Evolutionary conservation across 2,329 filamentous ascomycete genomes (phyloP), one percentile per base, ranked within the genome.

Genomic region (Aspergillus sp.): DNA sequence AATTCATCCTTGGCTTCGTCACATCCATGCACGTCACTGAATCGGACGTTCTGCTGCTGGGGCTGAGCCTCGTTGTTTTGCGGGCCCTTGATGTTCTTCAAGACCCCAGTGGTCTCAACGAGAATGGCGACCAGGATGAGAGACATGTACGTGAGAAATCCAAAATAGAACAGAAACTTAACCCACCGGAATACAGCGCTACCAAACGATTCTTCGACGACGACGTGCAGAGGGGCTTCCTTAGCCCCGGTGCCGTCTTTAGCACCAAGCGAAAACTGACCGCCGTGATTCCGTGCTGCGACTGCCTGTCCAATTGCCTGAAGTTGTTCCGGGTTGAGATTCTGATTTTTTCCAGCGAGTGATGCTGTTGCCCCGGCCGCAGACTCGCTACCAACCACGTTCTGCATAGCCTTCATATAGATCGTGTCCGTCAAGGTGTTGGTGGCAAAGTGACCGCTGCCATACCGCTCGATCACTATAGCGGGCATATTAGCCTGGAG

Each of bases 1-100:
- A 98, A 79, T 68, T 98, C 93, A 60, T 98, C 94, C 73, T 97
- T 98, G 53, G 93, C 93, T 69, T 98, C 94, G 54, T 97, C 90
- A 57, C 91, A 97, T 44, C 93, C 93, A 64, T 98, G 93, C 5
- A 98, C 93, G 64, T 98, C 93, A 48, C 78, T 79, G 72, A 98
- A 98, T 41, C 87, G 83, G 19, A 89, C 89, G 48, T 80, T 96
- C 66, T 98, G 93, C 58, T 90, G 83, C 67, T 97, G 88, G 5
- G 93, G 85, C 65, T 94, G 91, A 51, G 90, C 89, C 69, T 98
- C 89, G 50, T 86, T 87, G 57, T 82, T 83, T 48, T 83, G 80
- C 2, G 76, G 68, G 44, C 82, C 82, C 8, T 83, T 81, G 7
- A 89, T 83, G 50, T 88, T 90, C 68, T 88, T 89, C 57, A 94